Evolutionary conservation across 2,329 filamentous ascomycete species (phyloP), one percentile per base, ranked within the genome.

Genomic region (Talaromyces sp.): DNA sequence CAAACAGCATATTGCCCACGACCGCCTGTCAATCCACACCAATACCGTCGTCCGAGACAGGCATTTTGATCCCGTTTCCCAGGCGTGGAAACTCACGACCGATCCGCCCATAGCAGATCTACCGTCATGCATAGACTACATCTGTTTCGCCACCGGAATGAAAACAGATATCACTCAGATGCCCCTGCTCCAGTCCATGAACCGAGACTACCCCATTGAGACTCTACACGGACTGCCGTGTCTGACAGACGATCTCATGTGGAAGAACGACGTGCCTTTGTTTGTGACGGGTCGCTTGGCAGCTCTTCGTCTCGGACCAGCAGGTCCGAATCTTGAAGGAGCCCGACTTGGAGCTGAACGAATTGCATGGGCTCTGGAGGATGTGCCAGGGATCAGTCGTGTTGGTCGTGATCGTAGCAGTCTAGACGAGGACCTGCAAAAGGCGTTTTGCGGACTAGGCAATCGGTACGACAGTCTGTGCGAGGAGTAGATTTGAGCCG

Each of bases 101-200:
- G 76, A 82, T 3, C 85, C 86, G 0, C 74, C 80, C 0, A 78
- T 85, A 14, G 74, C 74, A 0, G 69, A 73, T 3, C 70, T 89
- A 1, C 78, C 80, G 11, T 55, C 66, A 1, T 52, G 35, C 1
- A 77, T 86, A 14, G 83, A 92, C 70, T 89, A 88, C 72, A 84
- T 92, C 64, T 89, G 89, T 73, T 90, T 89, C 67, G 89, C 90
- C 14, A 93, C 90, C 0, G 90, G 90, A 0, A 83, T 89, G 43
- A 81, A 85, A 55, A 84, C 85, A 0, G 81, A 91, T 64, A 83
- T 91, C 27, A 68, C 74, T 1, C 78, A 79, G 1, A 77, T 92
- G 24, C 82, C 86, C 0, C 86, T 86, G 59, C 75, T 93, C 13
- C 74, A 84, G 59, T 82, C 77, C 0, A 83, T 93, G 69, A 73